Conservation (phyloP, 2,329 filamentous ascomycete genomes). For the Ophiobolus disseminans region DNA sequence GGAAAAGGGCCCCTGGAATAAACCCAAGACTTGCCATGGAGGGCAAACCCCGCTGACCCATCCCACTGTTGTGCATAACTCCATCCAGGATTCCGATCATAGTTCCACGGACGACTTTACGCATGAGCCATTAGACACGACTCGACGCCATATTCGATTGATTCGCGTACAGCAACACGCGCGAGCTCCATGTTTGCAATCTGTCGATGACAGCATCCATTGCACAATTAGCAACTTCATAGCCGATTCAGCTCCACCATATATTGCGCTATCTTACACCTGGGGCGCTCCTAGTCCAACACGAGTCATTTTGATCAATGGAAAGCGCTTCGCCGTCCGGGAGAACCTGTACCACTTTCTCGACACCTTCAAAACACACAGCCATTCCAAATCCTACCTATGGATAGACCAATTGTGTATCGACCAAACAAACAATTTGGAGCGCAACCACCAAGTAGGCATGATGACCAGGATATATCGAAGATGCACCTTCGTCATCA, state of each 20-base stretch:
- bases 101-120: neutral
- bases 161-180: neutral
- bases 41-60: neutral
- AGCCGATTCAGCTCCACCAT: neutral
- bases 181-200: neutral
- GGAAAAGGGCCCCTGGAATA: neutral
- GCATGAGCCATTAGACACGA: neutral
- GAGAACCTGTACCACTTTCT: neutral
- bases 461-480: conserved; percentile 9
- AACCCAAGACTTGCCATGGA: neutral
- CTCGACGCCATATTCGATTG: neutral
- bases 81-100: neutral
- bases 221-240: conserved; percentile 2
- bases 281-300: neutral
- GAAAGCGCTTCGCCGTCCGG: neutral
- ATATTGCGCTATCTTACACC: conserved; percentile 9
- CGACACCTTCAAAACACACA: conserved; percentile 3
- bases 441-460: conserved; percentile 12
- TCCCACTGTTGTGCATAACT: neutral
- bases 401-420: conserved; percentile 15
- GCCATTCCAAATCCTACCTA: neutral
- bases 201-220: neutral
- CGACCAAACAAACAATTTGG: conserved; percentile 2
- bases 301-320: neutral
- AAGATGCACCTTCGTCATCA: conserved; percentile 2